Base-by-base conservation (phyloP, 495 filamentous ascomycete species). In the Cercophora scortea region DNA sequence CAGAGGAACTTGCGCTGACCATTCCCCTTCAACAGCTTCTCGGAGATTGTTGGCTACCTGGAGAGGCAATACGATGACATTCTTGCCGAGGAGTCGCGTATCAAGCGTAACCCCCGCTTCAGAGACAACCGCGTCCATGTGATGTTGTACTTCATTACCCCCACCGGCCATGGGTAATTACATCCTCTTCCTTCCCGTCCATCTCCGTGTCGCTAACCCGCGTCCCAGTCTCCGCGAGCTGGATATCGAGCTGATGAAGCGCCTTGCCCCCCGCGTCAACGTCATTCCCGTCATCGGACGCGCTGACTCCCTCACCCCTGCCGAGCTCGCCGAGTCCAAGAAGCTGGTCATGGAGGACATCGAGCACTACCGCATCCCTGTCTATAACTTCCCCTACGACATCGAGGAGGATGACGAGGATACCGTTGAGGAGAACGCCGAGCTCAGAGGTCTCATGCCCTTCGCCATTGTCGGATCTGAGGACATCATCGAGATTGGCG, bases 281-380 rank as follows among this genome's bases (percentile, higher is more conserved):
- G 94, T 98, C 49, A 97, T 98, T 59, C 93, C 93, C 58, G 93
- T 98, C 52, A 95, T 98, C 65, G 93, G 93, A 66, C 96, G 96
- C 69, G 93, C 93, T 64, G 93, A 98, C 66, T 91, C 93, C 32
- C 86, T 98, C 51, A 98, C 93, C 45, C 94, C 94, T 43, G 86
- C 88, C 47, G 93, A 98, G 73, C 83, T 97, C 50, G 93, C 93
- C 50, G 94, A 98, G 71, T 96, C 92, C 39, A 98, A 98, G 82
- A 97, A 96, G 77, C 79, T 98, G 47, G 90, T 98, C 62, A 98
- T 98, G 94, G 93, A 98, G 76, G 93, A 98, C 64, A 98, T 98
- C 58, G 93, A 98, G 70, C 93, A 98, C 72, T 98, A 98, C 79
- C 88, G 93, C 69, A 98, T 98, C 61, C 93, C 93, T 38, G 94